Evolutionary conservation across 257 asterid genomes (phyloP), one percentile per base, ranked within the genome.

Genomic region (Ballota nigra): DNA sequence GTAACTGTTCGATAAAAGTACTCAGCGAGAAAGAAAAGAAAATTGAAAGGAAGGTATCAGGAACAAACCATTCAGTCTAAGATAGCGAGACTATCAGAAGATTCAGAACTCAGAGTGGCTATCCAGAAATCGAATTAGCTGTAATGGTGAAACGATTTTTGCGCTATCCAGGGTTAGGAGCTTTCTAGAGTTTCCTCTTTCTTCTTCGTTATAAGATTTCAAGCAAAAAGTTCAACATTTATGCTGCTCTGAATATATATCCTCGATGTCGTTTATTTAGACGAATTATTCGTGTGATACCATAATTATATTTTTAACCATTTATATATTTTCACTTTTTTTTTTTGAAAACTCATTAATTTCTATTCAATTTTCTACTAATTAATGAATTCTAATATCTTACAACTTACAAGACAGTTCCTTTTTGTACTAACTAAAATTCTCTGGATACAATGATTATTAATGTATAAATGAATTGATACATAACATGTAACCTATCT

Each of bases 1-100:
- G 65, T 63, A 80, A 24, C 71, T 80, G 78, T 82, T 86, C 61
- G 91, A 88, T 34, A 40, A 80, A 86, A 83, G 23, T 63, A 79
- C 86, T 19, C 57, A 58, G 49, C 33, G 70, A 76, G 57, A 28
- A 67, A 3, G 43, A 2, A 40, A 22, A 0, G 24, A 6, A 4
- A 0, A 45, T 28, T 36, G 2, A 29, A n/a, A 23, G 19, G 28
- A 26, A 26, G 57, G 18, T 1, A 15, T 10, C 6, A 0, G 3
- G 8, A 23, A 60, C 55, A 64, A 59, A 74, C 85, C 85, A 83
- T 83, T 57, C 38, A 38, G 12, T 61, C 62, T 20, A 28, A 19
- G 5, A 16, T 31, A 16, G 63, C 51, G 56, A 66, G 26, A 26
- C 18, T 53, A 36, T 62, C 41, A 41, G 34, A 73, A 19, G 26